A percentile compares a stretch with the other conserved stretches of the same genome.
These are phyloP conservation scores for Globisporangium canariense DNA, from an alignment of 352 stramenopile species.

Conservation along the genomic window DNA sequence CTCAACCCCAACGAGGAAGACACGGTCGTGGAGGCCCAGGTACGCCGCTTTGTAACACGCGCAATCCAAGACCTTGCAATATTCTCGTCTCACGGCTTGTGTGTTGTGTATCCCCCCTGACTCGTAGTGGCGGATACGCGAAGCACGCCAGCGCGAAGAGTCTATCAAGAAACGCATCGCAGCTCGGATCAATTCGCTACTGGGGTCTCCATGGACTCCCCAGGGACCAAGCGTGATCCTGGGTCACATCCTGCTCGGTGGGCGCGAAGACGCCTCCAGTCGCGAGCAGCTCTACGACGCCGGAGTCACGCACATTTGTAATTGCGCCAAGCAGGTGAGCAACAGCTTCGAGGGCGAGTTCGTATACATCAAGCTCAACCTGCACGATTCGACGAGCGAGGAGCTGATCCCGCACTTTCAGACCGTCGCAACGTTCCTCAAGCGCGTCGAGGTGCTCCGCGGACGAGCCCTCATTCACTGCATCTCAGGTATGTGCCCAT, in stretches of 20 bases:
- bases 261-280: constrained; percentile 35
- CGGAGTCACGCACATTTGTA: constrained; percentile 65
- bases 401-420: constrained; percentile 55
- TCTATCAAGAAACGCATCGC: constrained; percentile 23
- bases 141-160: constrained; percentile 30
- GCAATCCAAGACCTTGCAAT: neutral
- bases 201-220: constrained; percentile 19
- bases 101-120: neutral
- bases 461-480: constrained; percentile 60
- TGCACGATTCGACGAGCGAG: constrained; percentile 50
- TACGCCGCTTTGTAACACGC: neutral
- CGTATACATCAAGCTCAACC: constrained; percentile 55
- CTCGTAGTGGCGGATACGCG: constrained; percentile 36
- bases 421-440: constrained; percentile 48
- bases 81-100: neutral
- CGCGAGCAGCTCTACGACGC: constrained; percentile 34
- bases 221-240: constrained; percentile 33
- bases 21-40: constrained; percentile 38
- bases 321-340: constrained; percentile 41
- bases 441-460: constrained; percentile 39
- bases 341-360: constrained; percentile 71
- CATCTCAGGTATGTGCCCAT: constrained; percentile 27
- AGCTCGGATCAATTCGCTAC: constrained; percentile 22
- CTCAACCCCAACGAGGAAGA: constrained; percentile 58
- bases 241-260: constrained; percentile 48